Evolutionary conservation across 768 basidiomycete species (phyloP).

Genomic region (Hortiboletus campestris): DNA sequence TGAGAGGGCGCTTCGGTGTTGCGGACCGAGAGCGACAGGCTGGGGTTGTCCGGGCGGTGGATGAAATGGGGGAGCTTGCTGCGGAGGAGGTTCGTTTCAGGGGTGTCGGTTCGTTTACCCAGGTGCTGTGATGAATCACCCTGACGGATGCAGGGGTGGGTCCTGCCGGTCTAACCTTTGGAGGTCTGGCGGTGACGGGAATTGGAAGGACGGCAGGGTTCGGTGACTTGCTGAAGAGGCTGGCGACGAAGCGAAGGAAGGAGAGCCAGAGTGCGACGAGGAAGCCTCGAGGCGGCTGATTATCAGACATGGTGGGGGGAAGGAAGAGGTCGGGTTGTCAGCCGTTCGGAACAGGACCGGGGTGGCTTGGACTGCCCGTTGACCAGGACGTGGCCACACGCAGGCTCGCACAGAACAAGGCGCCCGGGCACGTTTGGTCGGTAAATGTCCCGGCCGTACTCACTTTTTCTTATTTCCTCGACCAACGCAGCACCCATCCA

Average conservation of each 20-base stretch:
- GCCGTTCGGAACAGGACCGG: background rate
- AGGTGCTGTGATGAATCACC: no score
- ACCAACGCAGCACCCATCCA: constrained; percentile 9
- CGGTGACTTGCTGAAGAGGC: constrained; percentile 13
- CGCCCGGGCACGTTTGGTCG: no score
- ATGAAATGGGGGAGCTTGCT: constrained; percentile 3
- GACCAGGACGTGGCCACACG: no score
- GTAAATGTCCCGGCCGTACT: constrained; percentile 9
- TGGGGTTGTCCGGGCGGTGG: background rate
- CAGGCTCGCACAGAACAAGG: no score
- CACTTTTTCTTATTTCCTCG: background rate
- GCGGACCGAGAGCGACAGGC: constrained; percentile 1
- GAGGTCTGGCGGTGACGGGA: constrained; percentile 17
- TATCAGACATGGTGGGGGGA: no score
- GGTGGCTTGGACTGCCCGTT: no score
- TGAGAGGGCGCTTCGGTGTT: background rate
- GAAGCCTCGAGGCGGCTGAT: background rate
- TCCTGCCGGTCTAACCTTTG: background rate
- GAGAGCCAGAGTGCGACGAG: constrained; percentile 21
- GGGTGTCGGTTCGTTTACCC: background rate
- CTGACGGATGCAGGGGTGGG: background rate
- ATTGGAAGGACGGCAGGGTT: constrained; percentile 15
- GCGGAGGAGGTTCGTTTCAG: constrained; percentile 6
- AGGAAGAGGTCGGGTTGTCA: background rate
- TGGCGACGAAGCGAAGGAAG: constrained; percentile 4